phyloP scores from a whole-genome alignment of 345 rosid species.

The Turnera subulata region DNA sequence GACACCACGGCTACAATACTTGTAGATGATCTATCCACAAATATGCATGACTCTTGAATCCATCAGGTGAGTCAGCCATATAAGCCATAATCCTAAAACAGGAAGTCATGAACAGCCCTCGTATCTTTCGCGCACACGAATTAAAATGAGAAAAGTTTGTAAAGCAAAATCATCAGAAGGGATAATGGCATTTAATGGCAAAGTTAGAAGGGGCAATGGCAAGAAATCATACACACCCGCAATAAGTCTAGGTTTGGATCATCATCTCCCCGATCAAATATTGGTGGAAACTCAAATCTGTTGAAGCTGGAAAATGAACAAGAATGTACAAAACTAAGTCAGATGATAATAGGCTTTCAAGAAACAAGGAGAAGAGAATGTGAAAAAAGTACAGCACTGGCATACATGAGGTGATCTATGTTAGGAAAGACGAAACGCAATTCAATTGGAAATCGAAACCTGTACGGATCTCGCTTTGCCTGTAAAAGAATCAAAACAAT shows the following conservation, averaged over 20 bases:
- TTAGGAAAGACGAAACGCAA: constrained; percentile 87
- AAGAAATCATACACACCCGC: constrained; percentile 47
- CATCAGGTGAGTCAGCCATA: neutral
- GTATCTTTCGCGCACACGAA: too few relatives aligned
- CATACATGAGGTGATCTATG: constrained; percentile 92
- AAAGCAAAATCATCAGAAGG: neutral
- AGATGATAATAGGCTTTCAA: neutral
- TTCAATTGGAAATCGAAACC: constrained; percentile 90
- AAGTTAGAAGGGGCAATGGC: too few relatives aligned
- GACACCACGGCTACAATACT: neutral
- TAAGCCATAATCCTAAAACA: neutral
- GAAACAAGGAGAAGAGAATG: too few relatives aligned
- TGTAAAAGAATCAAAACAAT: constrained; percentile 30
- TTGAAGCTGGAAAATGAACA: constrained; percentile 60
- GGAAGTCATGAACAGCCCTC: too few relatives aligned
- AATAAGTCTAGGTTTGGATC: constrained; percentile 68
- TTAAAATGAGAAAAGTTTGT: neutral
- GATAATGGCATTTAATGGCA: neutral
- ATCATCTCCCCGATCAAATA: constrained; percentile 84
- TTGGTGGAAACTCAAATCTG: constrained; percentile 80
- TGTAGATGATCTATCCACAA: neutral
- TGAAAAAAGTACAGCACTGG: constrained; percentile 1
- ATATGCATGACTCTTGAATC: neutral
- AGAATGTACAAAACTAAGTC: constrained; percentile 4
- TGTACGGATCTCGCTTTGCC: constrained; percentile 94